Percentiles rank a stretch among this genome's conserved stretches.
These are phyloP conservation scores for Xylariales sp. DNA, from an alignment of 2,329 filamentous ascomycete species.

Conservation along the genomic window DNA sequence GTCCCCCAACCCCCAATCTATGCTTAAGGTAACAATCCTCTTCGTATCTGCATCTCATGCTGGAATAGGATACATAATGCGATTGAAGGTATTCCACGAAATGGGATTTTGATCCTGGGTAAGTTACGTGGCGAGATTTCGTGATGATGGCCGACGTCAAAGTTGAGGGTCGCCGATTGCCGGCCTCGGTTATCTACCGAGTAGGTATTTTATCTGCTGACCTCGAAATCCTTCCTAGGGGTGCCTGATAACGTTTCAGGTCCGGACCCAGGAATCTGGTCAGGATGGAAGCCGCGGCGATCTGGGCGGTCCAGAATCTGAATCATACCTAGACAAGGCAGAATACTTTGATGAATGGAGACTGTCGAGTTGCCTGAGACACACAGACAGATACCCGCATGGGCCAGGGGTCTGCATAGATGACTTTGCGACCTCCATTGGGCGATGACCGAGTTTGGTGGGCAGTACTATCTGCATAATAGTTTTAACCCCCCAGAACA, in stretches of 20 bases:
- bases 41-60: not conserved
- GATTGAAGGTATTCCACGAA: not conserved
- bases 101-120: not conserved
- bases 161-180: not conserved
- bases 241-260: not conserved
- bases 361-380: not conserved
- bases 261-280: not conserved
- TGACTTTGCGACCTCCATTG: not conserved
- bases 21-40: not conserved
- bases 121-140: not conserved
- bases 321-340: not conserved
- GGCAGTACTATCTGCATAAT: not conserved
- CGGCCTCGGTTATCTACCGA: not conserved
- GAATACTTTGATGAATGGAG: not conserved
- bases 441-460: not conserved
- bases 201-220: not conserved
- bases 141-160: not conserved
- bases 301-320: not conserved
- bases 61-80: not conserved
- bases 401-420: not conserved
- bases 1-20: too few species aligned
- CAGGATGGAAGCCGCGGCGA: constrained; percentile 1
- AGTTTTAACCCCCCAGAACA: not conserved
- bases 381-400: not conserved
- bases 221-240: not conserved